Conservation (phyloP, 2,329 filamentous ascomycete genomes). For the Helminthosporium solani region DNA sequence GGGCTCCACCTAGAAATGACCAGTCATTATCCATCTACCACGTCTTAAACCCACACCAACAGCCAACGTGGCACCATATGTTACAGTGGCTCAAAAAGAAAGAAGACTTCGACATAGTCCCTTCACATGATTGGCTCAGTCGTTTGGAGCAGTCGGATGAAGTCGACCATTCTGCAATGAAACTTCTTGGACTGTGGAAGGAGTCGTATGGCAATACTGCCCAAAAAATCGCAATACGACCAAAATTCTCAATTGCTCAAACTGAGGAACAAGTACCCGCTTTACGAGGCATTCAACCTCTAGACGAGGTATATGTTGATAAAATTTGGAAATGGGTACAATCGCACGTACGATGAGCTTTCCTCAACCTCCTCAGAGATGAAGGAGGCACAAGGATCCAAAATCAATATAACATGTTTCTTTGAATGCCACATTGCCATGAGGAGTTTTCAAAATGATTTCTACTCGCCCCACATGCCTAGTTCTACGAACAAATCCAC, state of each 20-base stretch:
- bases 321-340: slow-evolving; percentile 45
- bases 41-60: slow-evolving; percentile 49
- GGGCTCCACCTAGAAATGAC: slow-evolving; percentile 5
- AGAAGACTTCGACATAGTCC: slow-evolving; percentile 45
- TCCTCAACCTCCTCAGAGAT: background rate
- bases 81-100: slow-evolving; percentile 47
- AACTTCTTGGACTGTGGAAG: slow-evolving; percentile 54
- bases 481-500: too few species aligned
- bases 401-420: background rate
- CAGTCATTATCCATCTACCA: slow-evolving; percentile 46
- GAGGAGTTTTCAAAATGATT: too few species aligned
- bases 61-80: slow-evolving; percentile 50
- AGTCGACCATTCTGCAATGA: slow-evolving; percentile 47
- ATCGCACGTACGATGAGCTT: slow-evolving; percentile 8
- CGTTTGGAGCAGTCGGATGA: slow-evolving; percentile 39
- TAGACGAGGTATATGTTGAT: slow-evolving; percentile 46
- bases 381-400: background rate
- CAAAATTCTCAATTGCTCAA: slow-evolving; percentile 37
- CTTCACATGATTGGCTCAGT: slow-evolving; percentile 46
- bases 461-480: too few species aligned
- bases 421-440: background rate
- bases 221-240: slow-evolving; percentile 1
- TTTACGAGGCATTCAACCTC: slow-evolving; percentile 38
- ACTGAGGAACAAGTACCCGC: slow-evolving; percentile 38
- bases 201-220: slow-evolving; percentile 38